Evolutionary conservation across 2,329 filamentous ascomycete genomes (phyloP), one percentile per base, ranked within the genome.

Genomic region (Fusarium papillatum): DNA sequence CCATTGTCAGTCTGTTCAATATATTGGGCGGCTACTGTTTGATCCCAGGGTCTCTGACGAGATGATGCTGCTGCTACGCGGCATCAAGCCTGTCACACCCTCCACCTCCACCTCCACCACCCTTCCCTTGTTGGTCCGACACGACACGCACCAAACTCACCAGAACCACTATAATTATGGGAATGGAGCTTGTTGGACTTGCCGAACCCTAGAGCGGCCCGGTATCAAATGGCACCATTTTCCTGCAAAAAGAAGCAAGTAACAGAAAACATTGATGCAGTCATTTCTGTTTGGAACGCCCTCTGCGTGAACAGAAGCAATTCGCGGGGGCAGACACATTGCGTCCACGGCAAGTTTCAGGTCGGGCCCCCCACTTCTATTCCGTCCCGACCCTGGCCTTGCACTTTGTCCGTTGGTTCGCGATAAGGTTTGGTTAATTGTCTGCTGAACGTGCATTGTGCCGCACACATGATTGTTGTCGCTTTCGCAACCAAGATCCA

Each of bases 311-410:
- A 57, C 67, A 73, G 65, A 79, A 76, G 75, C 70, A 79, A 80
- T 79, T 76, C 74, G 65, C 64, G 66, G 74, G 75, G 61, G 61
- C 50, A 62, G 65, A 66, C 69, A 66, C 66, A 70, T 55, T 66
- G 69, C 61, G 65, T 59, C 75, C 63, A 72, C 59, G 76, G 75
- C 72, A 74, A 59, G 78, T 80, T 80, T 80, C 78, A 80, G 78
- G 77, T 76, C 53, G 50, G 39, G 55, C 61, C 67, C 57, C 72
- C 73, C 71, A 69, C 69, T 66, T 60, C 46, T 60, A 2, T 31
- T 70, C 59, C 57, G 48, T 41, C 59, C 31, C 38, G 29, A 64
- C 67, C 69, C 74, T 57, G 64, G 72, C 50, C 11, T 31, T 29
- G 50, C 50, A 55, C 39, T 72, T 70, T 57, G 64, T 72, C 50